phyloP scores from a whole-genome alignment of 2,329 filamentous ascomycete genomes.

The Falciphora oryzae region DNA sequence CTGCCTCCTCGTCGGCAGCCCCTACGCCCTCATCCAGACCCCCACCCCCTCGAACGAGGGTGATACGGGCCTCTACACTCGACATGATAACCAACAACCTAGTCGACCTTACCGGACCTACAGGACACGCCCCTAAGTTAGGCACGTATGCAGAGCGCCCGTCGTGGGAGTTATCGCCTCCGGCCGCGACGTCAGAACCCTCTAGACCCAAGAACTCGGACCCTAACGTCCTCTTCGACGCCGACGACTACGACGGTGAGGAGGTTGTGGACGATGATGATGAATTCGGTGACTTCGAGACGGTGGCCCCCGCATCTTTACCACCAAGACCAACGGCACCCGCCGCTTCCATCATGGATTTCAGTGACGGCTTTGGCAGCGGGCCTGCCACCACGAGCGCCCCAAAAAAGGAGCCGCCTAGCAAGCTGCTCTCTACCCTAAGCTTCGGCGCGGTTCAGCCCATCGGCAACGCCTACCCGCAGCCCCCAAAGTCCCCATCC shows the following conservation, averaged over 20 bases:
- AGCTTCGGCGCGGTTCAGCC: constrained; percentile 20
- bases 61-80: constrained; percentile 44
- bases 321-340: constrained; percentile 7
- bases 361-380: constrained; percentile 10
- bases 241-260: constrained; percentile 42
- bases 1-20: not conserved
- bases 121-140: not conserved
- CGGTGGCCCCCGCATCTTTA: constrained; percentile 13
- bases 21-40: not conserved
- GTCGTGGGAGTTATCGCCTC: constrained; percentile 12
- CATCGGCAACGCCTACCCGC: constrained; percentile 31
- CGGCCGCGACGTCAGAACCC: not conserved
- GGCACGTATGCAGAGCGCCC: constrained; percentile 17
- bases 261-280: constrained; percentile 21
- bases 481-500: constrained; percentile 45
- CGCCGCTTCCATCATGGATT: constrained; percentile 13
- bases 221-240: constrained; percentile 61
- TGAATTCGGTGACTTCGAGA: constrained; percentile 24
- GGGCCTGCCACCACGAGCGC: constrained; percentile 6
- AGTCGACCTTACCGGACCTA: constrained; percentile 24
- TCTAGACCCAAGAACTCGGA: constrained; percentile 25
- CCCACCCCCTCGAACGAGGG: constrained; percentile 22
- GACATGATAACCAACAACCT: constrained; percentile 50
- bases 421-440: constrained; percentile 26
- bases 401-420: constrained; percentile 18